These are phyloP conservation scores for Cercospora nicotianae DNA, from an alignment of 2,329 filamentous ascomycete species.

Conservation along the genomic window DNA sequence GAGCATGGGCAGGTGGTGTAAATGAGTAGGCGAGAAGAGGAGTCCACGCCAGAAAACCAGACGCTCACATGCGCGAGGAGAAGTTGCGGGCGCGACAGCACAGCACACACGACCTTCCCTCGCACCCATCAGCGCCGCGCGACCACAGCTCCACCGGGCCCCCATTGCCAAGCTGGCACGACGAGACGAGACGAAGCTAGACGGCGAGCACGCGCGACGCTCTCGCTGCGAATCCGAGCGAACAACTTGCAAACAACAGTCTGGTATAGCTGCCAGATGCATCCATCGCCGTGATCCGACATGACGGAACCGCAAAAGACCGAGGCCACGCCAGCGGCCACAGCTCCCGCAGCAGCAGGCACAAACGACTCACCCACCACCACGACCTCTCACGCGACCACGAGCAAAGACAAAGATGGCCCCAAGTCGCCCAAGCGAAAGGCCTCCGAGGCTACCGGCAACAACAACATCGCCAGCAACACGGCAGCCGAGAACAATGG, in stretches of 20 bases:
- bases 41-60: neutral
- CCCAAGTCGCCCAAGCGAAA: conserved; percentile 17
- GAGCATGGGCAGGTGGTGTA: neutral
- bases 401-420: neutral
- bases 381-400: neutral
- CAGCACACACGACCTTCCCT: neutral
- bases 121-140: neutral
- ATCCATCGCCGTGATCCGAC: neutral
- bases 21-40: neutral
- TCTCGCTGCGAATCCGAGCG: neutral
- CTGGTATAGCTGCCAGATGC: neutral
- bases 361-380: neutral
- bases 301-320: neutral
- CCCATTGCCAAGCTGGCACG: neutral
- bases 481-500: conserved; percentile 9
- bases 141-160: neutral
- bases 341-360: neutral
- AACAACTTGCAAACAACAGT: neutral
- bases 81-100: neutral
- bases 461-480: neutral
- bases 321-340: neutral
- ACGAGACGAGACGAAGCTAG: neutral
- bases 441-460: neutral
- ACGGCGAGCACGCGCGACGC: neutral
- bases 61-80: neutral